Evolutionary conservation across 257 asterid genomes (phyloP).

Genomic region (Thymus mandschuricus): DNA sequence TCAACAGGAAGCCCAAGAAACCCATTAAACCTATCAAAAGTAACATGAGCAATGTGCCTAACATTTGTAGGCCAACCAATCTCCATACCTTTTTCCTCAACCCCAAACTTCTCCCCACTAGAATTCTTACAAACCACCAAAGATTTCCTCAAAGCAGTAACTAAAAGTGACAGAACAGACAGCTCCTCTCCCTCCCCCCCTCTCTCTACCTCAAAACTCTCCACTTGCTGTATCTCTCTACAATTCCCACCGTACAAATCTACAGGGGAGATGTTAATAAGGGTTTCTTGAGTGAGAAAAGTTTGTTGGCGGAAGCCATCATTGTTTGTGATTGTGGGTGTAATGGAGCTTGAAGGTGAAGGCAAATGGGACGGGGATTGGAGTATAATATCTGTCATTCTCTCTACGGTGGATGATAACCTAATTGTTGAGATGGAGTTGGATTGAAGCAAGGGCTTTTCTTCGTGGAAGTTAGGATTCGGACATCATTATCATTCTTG

Average conservation of each 20-base stretch:
- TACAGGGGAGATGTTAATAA: constrained; percentile 34
- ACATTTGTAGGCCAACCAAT: constrained; percentile 65
- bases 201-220: background rate
- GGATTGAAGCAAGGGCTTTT: constrained; percentile 61
- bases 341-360: constrained; percentile 63
- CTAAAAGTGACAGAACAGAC: constrained; percentile 47
- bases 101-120: constrained; percentile 23
- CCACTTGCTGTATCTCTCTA: constrained; percentile 25
- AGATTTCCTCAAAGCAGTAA: constrained; percentile 53
- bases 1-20: constrained; percentile 68
- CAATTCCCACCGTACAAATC: constrained; percentile 38
- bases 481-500: constrained; percentile 43
- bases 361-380: constrained; percentile 52
- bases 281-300: constrained; percentile 34
- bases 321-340: constrained; percentile 46
- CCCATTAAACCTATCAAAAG: constrained; percentile 67
- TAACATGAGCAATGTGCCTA: constrained; percentile 66
- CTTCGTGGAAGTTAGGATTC: constrained; percentile 55
- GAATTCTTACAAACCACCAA: constrained; percentile 46
- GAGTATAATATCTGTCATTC: constrained; percentile 57
- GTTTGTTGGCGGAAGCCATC: constrained; percentile 61
- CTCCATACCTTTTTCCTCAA: constrained; percentile 47
- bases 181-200: constrained; percentile 30
- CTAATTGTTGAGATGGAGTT: constrained; percentile 49
- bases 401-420: background rate